These are phyloP conservation scores for Rhynchosporium secalis DNA, from an alignment of 2,329 filamentous ascomycete species.

Conservation along the genomic window DNA sequence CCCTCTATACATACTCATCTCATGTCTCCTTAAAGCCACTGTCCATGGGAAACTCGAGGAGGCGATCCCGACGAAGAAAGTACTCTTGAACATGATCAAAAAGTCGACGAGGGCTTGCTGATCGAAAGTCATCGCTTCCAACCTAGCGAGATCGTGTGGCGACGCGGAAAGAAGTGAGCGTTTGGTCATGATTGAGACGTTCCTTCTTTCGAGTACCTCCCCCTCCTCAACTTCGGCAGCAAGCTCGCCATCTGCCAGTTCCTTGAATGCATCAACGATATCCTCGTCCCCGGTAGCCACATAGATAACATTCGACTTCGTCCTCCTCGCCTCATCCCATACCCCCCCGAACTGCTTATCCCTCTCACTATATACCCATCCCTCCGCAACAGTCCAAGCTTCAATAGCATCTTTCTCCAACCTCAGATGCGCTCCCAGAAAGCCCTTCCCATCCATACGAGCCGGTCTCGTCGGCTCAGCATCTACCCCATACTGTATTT, in stretches of 20 bases:
- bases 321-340: neutral
- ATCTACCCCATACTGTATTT: neutral
- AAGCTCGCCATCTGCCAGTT: neutral
- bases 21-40: conserved; percentile 44
- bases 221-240: neutral
- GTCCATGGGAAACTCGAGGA: conserved; percentile 44
- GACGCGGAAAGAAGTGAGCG: conserved; percentile 9
- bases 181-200: conserved; percentile 5
- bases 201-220: neutral
- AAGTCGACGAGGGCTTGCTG: conserved; percentile 51
- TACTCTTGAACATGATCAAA: conserved; percentile 47
- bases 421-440: conserved; percentile 29
- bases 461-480: conserved; percentile 21
- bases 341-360: conserved; percentile 29
- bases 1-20: conserved; percentile 7
- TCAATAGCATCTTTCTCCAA: conserved; percentile 24
- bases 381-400: neutral
- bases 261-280: neutral
- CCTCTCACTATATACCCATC: conserved; percentile 16
- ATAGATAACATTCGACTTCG: conserved; percentile 1
- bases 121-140: conserved; percentile 45
- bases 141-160: conserved; percentile 35
- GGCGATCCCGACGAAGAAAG: conserved; percentile 44
- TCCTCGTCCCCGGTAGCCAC: conserved; percentile 9
- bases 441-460: conserved; percentile 20